Percentiles rank a stretch among this genome's conserved stretches.
These are phyloP conservation scores for Epichloe scottii DNA, from an alignment of 2,329 filamentous ascomycete genomes.

Conservation along the genomic window DNA sequence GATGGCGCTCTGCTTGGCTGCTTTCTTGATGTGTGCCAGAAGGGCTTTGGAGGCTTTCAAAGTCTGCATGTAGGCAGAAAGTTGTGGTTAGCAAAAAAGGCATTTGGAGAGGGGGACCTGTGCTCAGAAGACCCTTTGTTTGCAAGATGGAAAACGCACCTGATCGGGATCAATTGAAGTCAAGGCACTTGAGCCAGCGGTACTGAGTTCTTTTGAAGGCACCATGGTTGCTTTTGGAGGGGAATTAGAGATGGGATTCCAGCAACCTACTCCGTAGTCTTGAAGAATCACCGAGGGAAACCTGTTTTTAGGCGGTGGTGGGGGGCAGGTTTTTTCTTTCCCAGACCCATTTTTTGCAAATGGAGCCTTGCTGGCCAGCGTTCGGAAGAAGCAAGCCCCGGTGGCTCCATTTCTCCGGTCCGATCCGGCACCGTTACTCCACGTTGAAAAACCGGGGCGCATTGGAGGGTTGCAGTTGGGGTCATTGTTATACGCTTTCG, in stretches of 20 bases:
- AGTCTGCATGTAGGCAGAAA: conserved; percentile 25
- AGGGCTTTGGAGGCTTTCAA: conserved; percentile 52
- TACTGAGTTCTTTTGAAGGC: conserved; percentile 27
- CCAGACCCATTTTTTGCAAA: conserved; percentile 16
- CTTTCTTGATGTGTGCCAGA: conserved; percentile 47
- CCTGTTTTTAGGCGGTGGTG: conserved; percentile 16
- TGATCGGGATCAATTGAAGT: conserved; percentile 28
- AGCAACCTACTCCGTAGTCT: not conserved
- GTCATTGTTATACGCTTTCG: no score
- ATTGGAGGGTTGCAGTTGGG: no score
- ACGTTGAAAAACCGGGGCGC: not conserved
- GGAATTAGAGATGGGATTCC: not conserved
- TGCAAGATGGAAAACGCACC: conserved; percentile 17
- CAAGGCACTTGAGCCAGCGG: conserved; percentile 18
- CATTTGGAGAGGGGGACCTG: not conserved
- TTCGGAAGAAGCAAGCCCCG: conserved; percentile 23
- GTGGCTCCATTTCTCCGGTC: conserved; percentile 1
- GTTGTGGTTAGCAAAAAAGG: not conserved
- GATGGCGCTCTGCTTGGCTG: conserved; percentile 33
- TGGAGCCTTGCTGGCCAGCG: not conserved
- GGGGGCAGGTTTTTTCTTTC: conserved; percentile 7
- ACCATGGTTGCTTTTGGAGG: conserved; percentile 22
- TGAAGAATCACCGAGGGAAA: not conserved
- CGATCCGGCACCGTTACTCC: conserved; percentile 2
- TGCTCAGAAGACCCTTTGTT: not conserved